A percentile compares a stretch with the other conserved stretches of the same genome.
Evolutionary conservation across 139 green algal species (phyloP).

Genomic region (Tetraselmis striata): DNA sequence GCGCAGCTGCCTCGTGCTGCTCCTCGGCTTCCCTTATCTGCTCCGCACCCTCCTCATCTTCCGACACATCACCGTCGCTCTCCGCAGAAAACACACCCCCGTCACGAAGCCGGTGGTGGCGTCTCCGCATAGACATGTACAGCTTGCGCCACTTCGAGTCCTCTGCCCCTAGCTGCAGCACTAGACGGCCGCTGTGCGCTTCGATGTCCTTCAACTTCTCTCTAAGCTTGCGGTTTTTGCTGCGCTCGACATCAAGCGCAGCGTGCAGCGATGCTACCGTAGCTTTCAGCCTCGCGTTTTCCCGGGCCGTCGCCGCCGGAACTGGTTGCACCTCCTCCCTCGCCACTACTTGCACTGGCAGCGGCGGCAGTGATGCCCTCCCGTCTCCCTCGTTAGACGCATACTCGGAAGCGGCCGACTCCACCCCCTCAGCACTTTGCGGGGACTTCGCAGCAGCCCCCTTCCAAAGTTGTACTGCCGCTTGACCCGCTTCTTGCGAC

Average conservation of each 20-base stretch:
- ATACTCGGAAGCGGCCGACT: background rate
- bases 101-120: background rate
- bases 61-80: background rate
- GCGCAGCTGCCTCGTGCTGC: background rate
- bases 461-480: background rate
- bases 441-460: background rate
- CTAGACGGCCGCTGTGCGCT: background rate
- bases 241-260: background rate
- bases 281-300: background rate
- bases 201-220: background rate
- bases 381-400: background rate
- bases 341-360: background rate
- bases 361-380: background rate
- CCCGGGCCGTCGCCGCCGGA: background rate
- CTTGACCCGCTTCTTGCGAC: background rate
- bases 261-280: background rate
- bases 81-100: background rate
- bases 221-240: background rate
- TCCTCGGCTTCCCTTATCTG: background rate
- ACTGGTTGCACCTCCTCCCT: background rate
- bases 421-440: background rate
- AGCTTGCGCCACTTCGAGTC: background rate
- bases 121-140: background rate
- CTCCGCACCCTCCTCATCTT: background rate
- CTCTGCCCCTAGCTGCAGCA: background rate